These are phyloP conservation scores for Cardiospermum halicacabum DNA, from an alignment of 345 rosid species.

Conservation along the genomic window DNA sequence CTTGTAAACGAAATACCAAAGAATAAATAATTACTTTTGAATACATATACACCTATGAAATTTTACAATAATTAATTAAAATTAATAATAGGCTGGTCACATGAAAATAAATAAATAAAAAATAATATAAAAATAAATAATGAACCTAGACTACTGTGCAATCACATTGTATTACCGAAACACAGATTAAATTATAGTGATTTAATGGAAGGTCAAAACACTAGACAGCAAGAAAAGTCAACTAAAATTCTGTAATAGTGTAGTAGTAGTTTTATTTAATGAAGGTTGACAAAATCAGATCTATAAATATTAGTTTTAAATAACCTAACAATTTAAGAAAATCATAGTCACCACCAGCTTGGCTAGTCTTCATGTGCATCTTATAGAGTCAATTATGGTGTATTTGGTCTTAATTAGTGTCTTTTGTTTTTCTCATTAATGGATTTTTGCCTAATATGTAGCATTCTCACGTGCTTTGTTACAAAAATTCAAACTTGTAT, in stretches of 20 bases:
- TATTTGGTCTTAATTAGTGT: constrained; percentile 17
- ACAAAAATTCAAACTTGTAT: constrained; percentile 10
- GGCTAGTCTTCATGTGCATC: constrained; percentile 4
- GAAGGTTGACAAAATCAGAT: background rate
- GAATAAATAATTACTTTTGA: no score
- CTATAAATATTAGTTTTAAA: constrained; percentile 15
- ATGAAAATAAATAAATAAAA: background rate
- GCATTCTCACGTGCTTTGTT: constrained; percentile 11
- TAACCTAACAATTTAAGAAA: constrained; percentile 21
- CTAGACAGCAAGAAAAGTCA: constrained; percentile 24
- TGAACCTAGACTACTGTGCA: background rate
- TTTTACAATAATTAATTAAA: no score
- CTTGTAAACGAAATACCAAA: no score
- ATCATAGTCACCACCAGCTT: background rate
- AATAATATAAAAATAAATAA: no score
- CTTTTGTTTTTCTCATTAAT: background rate
- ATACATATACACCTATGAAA: no score
- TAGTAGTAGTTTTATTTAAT: no score
- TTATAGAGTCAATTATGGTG: background rate
- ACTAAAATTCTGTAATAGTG: background rate
- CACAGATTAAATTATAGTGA: background rate
- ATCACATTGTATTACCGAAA: background rate
- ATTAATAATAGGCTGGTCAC: background rate
- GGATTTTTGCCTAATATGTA: constrained; percentile 22
- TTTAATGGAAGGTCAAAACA: constrained; percentile 13